Base-by-base conservation (phyloP, 768 basidiomycete genomes). In the Tephrocybe sp. region DNA sequence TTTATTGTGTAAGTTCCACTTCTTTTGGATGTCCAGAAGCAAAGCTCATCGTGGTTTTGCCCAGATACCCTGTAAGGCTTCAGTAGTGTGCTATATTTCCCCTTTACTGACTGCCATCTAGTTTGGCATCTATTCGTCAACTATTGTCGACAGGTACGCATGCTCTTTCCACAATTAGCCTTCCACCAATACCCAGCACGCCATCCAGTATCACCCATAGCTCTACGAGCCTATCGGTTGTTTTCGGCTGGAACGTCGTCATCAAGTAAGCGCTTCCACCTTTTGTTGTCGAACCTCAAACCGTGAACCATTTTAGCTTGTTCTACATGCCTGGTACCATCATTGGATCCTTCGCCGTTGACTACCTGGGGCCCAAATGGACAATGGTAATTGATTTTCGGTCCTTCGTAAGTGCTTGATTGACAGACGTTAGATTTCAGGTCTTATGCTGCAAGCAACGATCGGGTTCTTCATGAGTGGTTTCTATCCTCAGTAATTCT, bases 391-490 rank as follows among this genome's bases (percentile, higher is more conserved):
- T 44, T 33, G 33, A 36, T 37, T 7, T 17, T 15, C 9, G n/a
- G 33, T 12, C 34, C 18, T 34, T 28, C 20, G 18, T 15, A 11
- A 18, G 24, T 26, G 17, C 15, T 11, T 6, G 11, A 8, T 18
- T 24, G 15, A 12, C 28, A 23, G 38, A 34, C 25, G 40, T 20
- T 58, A 88, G 86, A 90, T 91, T 57, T 58, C 63, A 23, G 89
- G 90, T 39, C 76, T 91, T 9, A 34, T 90, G 23, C 58, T 68
- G 21, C 90, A 92, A 65, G 84, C 87, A 2, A 44, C 89, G 55
- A 72, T 90, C 42, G 90, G 95, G 5, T 97, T 97, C 70, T 81
- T 92, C 66, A 90, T 98, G 86, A 89, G 89, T 55, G 95, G 91
- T 1, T 71, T 83, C 17, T 97, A 95, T 69, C 61, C 54, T 21